A percentile compares a stretch with the other conserved stretches of the same genome.
Evolutionary conservation across 495 filamentous ascomycete genomes (phyloP).

Genomic region (Cercophora samala): DNA sequence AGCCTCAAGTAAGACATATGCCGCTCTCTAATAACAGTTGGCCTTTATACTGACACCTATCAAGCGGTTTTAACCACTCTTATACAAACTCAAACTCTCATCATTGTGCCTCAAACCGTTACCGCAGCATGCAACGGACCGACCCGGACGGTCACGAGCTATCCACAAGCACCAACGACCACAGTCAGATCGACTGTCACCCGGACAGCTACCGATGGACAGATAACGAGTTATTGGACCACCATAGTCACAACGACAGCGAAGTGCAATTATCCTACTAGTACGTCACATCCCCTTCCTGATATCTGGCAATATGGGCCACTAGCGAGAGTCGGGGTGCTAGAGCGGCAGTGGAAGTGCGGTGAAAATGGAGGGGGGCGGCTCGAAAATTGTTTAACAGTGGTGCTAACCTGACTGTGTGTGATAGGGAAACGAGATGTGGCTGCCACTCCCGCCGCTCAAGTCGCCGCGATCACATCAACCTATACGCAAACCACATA

Average conservation of each 20-base stretch:
- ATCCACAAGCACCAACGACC: constrained; percentile 32
- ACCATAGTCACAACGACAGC: constrained; percentile 37
- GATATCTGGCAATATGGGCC: too few species aligned
- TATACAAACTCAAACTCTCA: constrained; percentile 37
- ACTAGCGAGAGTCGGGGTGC: background rate
- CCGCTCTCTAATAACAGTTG: constrained; percentile 12
- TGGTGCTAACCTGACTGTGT: background rate
- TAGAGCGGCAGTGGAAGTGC: background rate
- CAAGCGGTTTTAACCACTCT: constrained; percentile 38
- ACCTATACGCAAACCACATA: constrained; percentile 43
- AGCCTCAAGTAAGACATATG: constrained; percentile 32
- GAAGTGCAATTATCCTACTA: constrained; percentile 35
- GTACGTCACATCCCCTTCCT: constrained; percentile 13
- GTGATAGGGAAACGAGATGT: constrained; percentile 21
- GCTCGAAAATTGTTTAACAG: constrained; percentile 6
- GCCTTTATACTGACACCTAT: background rate
- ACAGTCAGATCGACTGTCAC: constrained; percentile 33
- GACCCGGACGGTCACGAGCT: constrained; percentile 40
- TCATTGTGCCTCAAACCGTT: constrained; percentile 36
- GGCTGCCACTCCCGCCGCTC: constrained; percentile 23
- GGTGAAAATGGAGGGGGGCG: constrained; percentile 1
- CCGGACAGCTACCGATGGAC: constrained; percentile 39
- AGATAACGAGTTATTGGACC: constrained; percentile 34
- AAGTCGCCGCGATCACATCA: constrained; percentile 36
- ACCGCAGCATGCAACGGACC: constrained; percentile 36